Conservation (phyloP, 305 asterid species). For the Rubia occidens region DNA sequence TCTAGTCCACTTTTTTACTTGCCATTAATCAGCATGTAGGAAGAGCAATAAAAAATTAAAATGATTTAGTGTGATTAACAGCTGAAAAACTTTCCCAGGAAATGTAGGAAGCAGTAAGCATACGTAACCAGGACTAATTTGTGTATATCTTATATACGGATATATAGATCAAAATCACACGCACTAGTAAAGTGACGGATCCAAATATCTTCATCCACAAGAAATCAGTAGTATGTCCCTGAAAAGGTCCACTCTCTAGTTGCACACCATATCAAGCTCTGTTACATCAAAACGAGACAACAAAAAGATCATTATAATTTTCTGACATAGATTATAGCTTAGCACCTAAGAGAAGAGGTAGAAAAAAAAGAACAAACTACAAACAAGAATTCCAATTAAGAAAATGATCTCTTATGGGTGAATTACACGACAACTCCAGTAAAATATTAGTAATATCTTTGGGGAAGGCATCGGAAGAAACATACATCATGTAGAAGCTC, state of each 20-base stretch:
- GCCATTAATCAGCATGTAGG: slow-evolving; percentile 1
- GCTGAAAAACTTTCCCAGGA: neutral
- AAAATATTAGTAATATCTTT: too few relatives aligned
- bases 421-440: too few relatives aligned
- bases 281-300: slow-evolving; percentile 19
- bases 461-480: too few relatives aligned
- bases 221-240: slow-evolving; percentile 93
- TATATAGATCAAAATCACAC: slow-evolving; percentile 12
- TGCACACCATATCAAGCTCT: slow-evolving; percentile 99
- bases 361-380: too few relatives aligned
- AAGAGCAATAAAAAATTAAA: neutral
- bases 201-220: slow-evolving; percentile 98
- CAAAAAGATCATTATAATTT: slow-evolving; percentile 13
- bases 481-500: too few relatives aligned
- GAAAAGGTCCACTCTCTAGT: slow-evolving; percentile 78
- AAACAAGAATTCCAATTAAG: too few relatives aligned
- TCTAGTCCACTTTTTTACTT: neutral
- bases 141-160: neutral
- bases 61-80: neutral
- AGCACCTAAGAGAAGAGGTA: too few relatives aligned
- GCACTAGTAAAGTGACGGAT: slow-evolving; percentile 64
- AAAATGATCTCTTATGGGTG: too few relatives aligned
- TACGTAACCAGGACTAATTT: neutral
- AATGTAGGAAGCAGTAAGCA: neutral
- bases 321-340: too few relatives aligned